phyloP scores from a whole-genome alignment of 23 red algal genomes.

The Gracilaria caudata region DNA sequence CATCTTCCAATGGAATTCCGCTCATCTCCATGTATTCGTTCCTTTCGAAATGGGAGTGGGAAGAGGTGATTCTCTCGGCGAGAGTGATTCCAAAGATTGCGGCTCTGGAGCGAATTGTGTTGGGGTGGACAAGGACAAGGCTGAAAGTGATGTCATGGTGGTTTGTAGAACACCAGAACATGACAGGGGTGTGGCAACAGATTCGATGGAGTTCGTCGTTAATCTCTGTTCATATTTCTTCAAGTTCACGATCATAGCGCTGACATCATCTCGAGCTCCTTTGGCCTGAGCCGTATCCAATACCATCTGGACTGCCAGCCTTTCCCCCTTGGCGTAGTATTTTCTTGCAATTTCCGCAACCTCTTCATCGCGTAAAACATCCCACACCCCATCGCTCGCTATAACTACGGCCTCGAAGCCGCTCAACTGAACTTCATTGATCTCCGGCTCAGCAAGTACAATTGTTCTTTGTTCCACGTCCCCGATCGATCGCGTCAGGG shows the following conservation, averaged over 20 bases:
- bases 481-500: conserved; percentile 88
- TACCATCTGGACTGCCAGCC: conserved; percentile 34
- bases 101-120: conserved; percentile 1
- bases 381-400: conserved; percentile 93
- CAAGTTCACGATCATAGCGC: conserved; percentile 53
- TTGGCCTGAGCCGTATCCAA: conserved; percentile 27
- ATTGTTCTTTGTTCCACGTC: conserved; percentile 79
- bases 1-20: neutral
- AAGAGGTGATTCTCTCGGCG: conserved; percentile 10
- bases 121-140: conserved; percentile 9
- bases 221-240: conserved; percentile 32
- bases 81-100: neutral
- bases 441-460: conserved; percentile 82
- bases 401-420: conserved; percentile 84
- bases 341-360: conserved; percentile 37
- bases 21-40: neutral
- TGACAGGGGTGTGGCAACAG: conserved; percentile 13
- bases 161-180: neutral
- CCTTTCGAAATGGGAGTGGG: conserved; percentile 10
- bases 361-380: conserved; percentile 80
- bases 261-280: conserved; percentile 51
- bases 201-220: neutral
- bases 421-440: conserved; percentile 33
- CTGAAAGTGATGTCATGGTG: neutral
- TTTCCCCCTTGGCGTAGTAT: neutral